Percentiles rank a stretch among this genome's conserved stretches.
phyloP scores from a whole-genome alignment of 805 yeast species.

The Candida saitoana region DNA sequence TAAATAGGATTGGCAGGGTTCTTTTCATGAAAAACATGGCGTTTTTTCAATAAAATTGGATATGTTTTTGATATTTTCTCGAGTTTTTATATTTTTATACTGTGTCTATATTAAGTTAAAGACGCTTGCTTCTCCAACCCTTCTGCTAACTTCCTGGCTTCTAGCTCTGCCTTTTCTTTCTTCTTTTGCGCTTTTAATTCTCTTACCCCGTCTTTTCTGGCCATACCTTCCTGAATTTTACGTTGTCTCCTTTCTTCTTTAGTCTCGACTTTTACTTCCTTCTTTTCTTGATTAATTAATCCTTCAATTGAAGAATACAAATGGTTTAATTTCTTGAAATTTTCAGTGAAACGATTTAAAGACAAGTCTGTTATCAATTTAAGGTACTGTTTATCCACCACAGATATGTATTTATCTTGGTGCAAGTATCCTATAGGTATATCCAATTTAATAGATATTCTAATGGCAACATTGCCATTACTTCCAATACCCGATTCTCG shows the following conservation, averaged over 20 bases:
- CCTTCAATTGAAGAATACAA: constrained; percentile 41
- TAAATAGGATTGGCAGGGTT: too few relatives aligned
- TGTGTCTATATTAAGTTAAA: too few relatives aligned
- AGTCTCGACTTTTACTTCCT: constrained; percentile 33
- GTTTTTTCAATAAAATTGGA: too few relatives aligned
- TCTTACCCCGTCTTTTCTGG: constrained; percentile 25
- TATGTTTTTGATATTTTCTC: too few relatives aligned
- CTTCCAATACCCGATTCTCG: constrained; percentile 84
- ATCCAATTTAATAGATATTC: constrained; percentile 71
- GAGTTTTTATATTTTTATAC: too few relatives aligned
- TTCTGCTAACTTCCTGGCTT: background rate
- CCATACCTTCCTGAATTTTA: constrained; percentile 50
- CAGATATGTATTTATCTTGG: constrained; percentile 26
- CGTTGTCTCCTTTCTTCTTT: constrained; percentile 56
- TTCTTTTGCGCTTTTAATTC: constrained; percentile 24
- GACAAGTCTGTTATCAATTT: constrained; percentile 51
- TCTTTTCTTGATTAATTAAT: constrained; percentile 15
- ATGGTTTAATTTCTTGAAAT: constrained; percentile 50
- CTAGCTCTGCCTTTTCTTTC: constrained; percentile 7
- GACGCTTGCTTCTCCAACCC: too few relatives aligned
- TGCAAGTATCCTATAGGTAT: constrained; percentile 65
- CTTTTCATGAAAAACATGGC: too few relatives aligned
- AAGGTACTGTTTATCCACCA: constrained; percentile 54
- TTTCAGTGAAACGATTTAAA: constrained; percentile 62
- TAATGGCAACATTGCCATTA: constrained; percentile 71